Evolutionary conservation across 2,329 filamentous ascomycete species (phyloP), one percentile per base, ranked within the genome.

Genomic region (Cytospora piceicola): DNA sequence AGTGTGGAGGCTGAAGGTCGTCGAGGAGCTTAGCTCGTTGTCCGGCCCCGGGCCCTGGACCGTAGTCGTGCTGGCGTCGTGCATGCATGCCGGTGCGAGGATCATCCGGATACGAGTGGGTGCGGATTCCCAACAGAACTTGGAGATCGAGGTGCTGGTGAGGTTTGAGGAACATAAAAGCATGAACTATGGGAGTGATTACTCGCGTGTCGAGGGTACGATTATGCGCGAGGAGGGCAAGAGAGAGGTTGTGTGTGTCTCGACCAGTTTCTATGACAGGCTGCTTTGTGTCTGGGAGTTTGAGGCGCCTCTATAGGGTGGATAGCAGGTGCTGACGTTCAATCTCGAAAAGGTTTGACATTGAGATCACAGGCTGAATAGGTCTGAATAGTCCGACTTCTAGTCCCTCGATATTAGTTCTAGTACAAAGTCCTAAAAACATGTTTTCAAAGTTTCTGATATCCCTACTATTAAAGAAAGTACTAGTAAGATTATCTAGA

Each of bases 401-500:
- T 20, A 2, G 15, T 20, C 0, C 1, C 20, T 20, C 15, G 2
- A 5, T 17, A 20, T 39, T 5, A 8, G 17, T 39, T 15, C 32
- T 8, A 4, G 32, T 39, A 2, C 4, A 2, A 39, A 17, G 36
- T 29, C 27, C 27, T 5, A 29, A 5, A 5, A 29, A 29, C 3
- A 3, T 70, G 98, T 99, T 75, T 86, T 97, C 66, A 97, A 97
- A 88, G 91, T 98, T 70, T 95, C 95, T 72, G 95, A 94, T 75
- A 96, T 97, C 71, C 87, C 97, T 51, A 98, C 95, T 58, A 95
- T 99, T 75, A 98, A 98, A 87, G 95, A 95, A 78, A 95, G 95
- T 73, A 99, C 95, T 76, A 95, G 94, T 73, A 90, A 90, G 60
- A 96, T 97, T 72, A 86, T 93, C 52, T 91, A 94, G n/a, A n/a